Percentiles rank a stretch among this genome's conserved stretches.
Conservation (phyloP, 192 early-diverging fungal genomes). For the Entophlyctis helioformis region DNA sequence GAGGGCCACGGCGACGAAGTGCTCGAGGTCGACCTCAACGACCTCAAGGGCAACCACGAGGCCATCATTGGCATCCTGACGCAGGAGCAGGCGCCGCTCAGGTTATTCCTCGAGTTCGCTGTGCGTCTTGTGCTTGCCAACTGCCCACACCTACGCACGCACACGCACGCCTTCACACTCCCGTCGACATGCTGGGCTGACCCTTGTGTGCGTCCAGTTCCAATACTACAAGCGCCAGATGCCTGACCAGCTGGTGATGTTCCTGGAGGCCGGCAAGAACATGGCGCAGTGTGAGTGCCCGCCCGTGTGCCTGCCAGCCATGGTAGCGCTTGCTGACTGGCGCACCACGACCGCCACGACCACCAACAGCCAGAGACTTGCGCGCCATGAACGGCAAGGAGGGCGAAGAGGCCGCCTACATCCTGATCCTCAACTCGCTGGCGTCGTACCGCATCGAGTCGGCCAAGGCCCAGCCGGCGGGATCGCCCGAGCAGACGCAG, state of each 20-base stretch:
- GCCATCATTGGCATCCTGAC: conserved; percentile 61
- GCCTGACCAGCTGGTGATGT: conserved; percentile 1
- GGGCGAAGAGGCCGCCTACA: too few relatives aligned
- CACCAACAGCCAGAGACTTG: too few relatives aligned
- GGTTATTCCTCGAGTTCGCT: conserved; percentile 59
- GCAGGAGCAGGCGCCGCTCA: conserved; percentile 46
- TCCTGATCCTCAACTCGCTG: conserved; percentile 61
- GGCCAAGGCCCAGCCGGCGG: conserved; percentile 23
- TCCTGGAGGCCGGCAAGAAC: conserved; percentile 3
- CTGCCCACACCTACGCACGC: too few relatives aligned
- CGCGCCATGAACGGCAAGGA: too few relatives aligned
- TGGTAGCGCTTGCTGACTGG: background rate
- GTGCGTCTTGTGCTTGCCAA: conserved; percentile 16
- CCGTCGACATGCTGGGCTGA: too few relatives aligned
- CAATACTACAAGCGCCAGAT: conserved; percentile 1
- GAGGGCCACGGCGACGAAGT: conserved; percentile 48
- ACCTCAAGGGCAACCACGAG: conserved; percentile 38
- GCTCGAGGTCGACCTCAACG: conserved; percentile 54
- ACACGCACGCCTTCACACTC: too few relatives aligned
- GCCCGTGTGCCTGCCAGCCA: background rate
- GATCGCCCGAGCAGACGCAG: conserved; percentile 20
- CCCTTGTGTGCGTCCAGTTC: background rate
- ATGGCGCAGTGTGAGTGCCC: background rate
- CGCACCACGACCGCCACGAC: background rate
- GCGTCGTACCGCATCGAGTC: conserved; percentile 66